Conservation (phyloP, 1,284 basidiomycete species). For the Pseudozyma hubeiensis region DNA sequence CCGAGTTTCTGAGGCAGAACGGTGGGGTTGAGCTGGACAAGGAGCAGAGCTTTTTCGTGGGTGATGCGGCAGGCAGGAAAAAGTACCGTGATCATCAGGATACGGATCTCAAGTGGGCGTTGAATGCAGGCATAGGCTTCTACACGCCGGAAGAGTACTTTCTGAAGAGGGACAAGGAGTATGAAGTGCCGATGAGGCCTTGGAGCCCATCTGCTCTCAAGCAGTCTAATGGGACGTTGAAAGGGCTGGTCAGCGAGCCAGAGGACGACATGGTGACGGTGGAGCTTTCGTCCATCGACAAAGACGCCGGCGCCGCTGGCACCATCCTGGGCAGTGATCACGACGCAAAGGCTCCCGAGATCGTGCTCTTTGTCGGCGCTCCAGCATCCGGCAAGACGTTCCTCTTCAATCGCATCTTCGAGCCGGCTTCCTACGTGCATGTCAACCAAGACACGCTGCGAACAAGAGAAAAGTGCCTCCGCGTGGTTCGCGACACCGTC, state of each 20-base stretch:
- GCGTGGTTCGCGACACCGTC: conserved; percentile 75
- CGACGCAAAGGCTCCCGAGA: conserved; percentile 62
- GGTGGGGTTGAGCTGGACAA: conserved; percentile 37
- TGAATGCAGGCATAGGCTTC: conserved; percentile 61
- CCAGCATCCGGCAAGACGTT: conserved; percentile 88
- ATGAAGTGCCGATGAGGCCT: conserved; percentile 19
- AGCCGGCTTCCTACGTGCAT: conserved; percentile 75
- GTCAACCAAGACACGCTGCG: conserved; percentile 73
- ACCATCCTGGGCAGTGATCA: conserved; percentile 7
- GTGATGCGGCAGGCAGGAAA: conserved; percentile 63
- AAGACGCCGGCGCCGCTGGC: background rate
- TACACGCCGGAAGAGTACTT: conserved; percentile 66
- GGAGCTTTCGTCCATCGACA: conserved; percentile 9
- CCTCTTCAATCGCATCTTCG: conserved; percentile 80
- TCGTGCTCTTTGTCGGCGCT: conserved; percentile 87
- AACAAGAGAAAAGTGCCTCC: conserved; percentile 80
- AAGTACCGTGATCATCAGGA: conserved; percentile 54
- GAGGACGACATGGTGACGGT: conserved; percentile 25
- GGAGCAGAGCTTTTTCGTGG: conserved; percentile 57
- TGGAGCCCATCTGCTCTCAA: conserved; percentile 21
- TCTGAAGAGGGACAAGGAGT: conserved; percentile 26
- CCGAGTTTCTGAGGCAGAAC: conserved; percentile 26
- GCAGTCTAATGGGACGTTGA: background rate
- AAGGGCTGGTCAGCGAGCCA: conserved; percentile 17
- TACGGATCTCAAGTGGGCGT: conserved; percentile 65